Conservation (phyloP, 192 early-diverging fungal species). For the Linnemannia zychae region DNA sequence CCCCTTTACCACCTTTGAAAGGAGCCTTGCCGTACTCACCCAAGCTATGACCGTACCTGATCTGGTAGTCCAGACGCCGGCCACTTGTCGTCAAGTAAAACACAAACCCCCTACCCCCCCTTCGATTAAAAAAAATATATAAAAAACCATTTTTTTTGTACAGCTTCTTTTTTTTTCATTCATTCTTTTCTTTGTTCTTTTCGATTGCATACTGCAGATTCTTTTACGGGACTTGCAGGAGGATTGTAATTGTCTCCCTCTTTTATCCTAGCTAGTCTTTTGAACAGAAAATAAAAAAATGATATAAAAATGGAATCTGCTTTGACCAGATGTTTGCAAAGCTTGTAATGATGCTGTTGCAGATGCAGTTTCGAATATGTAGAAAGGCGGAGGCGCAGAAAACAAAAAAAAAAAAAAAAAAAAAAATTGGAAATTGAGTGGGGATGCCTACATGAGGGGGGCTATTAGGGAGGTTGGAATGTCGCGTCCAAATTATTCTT, state of each 20-base stretch:
- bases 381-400: no score
- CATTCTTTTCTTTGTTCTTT: slow-evolving; percentile 11
- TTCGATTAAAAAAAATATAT: slow-evolving; percentile 11
- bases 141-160: slow-evolving; percentile 5
- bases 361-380: no score
- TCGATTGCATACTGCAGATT: slow-evolving; percentile 15
- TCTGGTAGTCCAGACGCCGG: slow-evolving; percentile 41
- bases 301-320: not conserved
- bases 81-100: slow-evolving; percentile 59
- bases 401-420: no score
- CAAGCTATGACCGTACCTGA: slow-evolving; percentile 54
- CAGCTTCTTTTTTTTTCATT: slow-evolving; percentile 4
- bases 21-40: slow-evolving; percentile 55
- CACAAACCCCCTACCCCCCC: not conserved
- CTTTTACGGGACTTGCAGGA: not conserved
- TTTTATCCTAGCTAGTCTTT: not conserved
- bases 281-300: slow-evolving; percentile 17
- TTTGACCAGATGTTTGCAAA: no score
- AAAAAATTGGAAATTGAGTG: no score
- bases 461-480: no score
- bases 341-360: no score
- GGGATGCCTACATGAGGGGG: no score
- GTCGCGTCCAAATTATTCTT: no score
- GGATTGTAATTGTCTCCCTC: slow-evolving; percentile 18
- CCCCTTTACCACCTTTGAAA: slow-evolving; percentile 21